Percentiles rank a stretch among this genome's conserved stretches.
Evolutionary conservation across 2,329 filamentous ascomycete genomes (phyloP).

Genomic region (Penicillium sp.): DNA sequence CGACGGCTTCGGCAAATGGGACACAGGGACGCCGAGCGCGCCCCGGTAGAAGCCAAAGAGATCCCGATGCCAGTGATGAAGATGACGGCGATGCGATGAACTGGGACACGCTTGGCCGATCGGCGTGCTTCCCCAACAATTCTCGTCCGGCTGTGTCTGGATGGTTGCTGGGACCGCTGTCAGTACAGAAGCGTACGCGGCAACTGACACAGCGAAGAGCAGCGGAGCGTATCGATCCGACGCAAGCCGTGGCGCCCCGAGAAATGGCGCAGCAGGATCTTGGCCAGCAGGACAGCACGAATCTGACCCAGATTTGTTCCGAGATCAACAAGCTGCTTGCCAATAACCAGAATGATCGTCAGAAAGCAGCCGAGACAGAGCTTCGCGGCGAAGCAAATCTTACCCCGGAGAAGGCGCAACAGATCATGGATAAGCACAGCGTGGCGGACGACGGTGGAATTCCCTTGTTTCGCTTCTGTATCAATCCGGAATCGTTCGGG

Average conservation of each 20-base stretch:
- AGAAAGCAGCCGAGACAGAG: constrained; percentile 51
- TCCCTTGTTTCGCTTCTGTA: constrained; percentile 78
- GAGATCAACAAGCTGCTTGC: constrained; percentile 66
- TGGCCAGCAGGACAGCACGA: constrained; percentile 72
- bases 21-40: constrained; percentile 43
- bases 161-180: constrained; percentile 85
- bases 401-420: constrained; percentile 41
- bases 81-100: constrained; percentile 75
- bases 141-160: constrained; percentile 73
- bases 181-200: constrained; percentile 79
- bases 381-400: constrained; percentile 33
- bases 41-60: constrained; percentile 31
- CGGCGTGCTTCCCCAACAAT: constrained; percentile 72
- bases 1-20: constrained; percentile 46
- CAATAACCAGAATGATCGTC: constrained; percentile 44
- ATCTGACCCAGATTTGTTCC: constrained; percentile 75
- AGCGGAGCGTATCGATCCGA: constrained; percentile 64
- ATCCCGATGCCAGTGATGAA: constrained; percentile 61
- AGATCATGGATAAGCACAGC: constrained; percentile 64
- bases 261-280: constrained; percentile 74
- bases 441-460: constrained; percentile 70
- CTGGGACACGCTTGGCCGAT: constrained; percentile 79
- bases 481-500: constrained; percentile 87
- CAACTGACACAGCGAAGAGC: constrained; percentile 69
- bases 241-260: constrained; percentile 70